Evolutionary conservation across 2,329 filamentous ascomycete genomes (phyloP).

Genomic region (Neofusicoccum cordaticola): DNA sequence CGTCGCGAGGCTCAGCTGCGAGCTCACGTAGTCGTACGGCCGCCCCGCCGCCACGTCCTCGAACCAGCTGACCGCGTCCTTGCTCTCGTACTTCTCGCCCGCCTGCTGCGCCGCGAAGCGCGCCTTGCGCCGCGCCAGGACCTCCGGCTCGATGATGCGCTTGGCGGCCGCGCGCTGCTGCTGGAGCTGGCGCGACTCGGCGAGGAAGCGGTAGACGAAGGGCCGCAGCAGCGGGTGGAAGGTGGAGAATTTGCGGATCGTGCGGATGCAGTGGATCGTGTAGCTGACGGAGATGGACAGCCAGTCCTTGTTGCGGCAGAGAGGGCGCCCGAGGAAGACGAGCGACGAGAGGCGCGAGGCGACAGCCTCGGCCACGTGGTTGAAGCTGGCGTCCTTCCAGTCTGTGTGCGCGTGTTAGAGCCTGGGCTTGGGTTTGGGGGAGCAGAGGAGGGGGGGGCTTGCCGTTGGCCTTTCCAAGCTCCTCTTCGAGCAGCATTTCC

Average conservation of each 20-base stretch:
- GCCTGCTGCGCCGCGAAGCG: slow-evolving; percentile 20
- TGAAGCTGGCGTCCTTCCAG: no score
- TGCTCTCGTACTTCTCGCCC: slow-evolving; percentile 11
- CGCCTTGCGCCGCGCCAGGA: slow-evolving; percentile 25
- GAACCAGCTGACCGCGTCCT: slow-evolving; percentile 10
- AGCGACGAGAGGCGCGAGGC: no score
- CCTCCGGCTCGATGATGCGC: slow-evolving; percentile 33
- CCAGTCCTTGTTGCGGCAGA: neutral
- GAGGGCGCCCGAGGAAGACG: neutral
- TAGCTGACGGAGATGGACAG: neutral
- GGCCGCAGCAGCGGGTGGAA: neutral
- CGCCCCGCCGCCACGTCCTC: slow-evolving; percentile 21
- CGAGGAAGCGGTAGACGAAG: slow-evolving; percentile 19
- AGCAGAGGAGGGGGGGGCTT: no score
- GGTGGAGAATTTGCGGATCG: neutral
- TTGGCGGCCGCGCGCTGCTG: neutral
- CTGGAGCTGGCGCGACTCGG: slow-evolving; percentile 22
- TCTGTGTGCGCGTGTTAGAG: no score
- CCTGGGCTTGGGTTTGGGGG: no score
- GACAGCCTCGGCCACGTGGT: no score
- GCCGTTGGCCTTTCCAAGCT: no score
- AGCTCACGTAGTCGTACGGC: slow-evolving; percentile 9
- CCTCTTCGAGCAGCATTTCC: no score
- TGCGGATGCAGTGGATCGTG: neutral
- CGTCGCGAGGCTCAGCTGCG: slow-evolving; percentile 19